Conservation (phyloP, 177 flowering plant genomes). For the Vitis hybrid region DNA sequence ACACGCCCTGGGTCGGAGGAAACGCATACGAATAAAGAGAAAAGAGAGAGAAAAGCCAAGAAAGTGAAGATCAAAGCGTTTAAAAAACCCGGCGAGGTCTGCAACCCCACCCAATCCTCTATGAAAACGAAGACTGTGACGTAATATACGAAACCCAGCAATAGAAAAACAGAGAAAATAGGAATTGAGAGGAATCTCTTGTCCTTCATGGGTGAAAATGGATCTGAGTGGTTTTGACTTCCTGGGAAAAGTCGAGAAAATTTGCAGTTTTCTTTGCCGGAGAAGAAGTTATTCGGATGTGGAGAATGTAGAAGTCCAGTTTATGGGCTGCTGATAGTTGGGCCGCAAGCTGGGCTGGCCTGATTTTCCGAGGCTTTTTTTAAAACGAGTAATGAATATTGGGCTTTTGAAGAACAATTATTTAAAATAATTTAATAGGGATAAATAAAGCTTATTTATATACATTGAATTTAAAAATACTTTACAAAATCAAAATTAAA, state of each 20-base stretch:
- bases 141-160: conserved; percentile 49
- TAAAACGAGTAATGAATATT: background rate
- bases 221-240: background rate
- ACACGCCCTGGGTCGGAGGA: conserved; percentile 62
- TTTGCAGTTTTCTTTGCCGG: background rate
- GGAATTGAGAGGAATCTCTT: conserved; percentile 47
- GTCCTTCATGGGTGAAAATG: conserved; percentile 30
- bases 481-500: no score
- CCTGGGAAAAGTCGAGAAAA: background rate
- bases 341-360: no score
- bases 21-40: conserved; percentile 52
- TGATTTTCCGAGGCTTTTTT: no score
- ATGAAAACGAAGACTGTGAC: conserved; percentile 56
- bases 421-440: no score
- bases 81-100: conserved; percentile 42
- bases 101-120: conserved; percentile 49
- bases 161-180: conserved; percentile 29
- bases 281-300: background rate
- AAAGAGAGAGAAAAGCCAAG: conserved; percentile 34
- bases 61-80: conserved; percentile 50
- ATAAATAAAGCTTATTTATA: no score
- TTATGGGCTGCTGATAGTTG: no score
- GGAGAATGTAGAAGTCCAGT: no score
- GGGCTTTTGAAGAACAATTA: no score
- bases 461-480: no score